Evolutionary conservation across 805 yeast species (phyloP).

Genomic region (Monosporozyma yasuniensis): DNA sequence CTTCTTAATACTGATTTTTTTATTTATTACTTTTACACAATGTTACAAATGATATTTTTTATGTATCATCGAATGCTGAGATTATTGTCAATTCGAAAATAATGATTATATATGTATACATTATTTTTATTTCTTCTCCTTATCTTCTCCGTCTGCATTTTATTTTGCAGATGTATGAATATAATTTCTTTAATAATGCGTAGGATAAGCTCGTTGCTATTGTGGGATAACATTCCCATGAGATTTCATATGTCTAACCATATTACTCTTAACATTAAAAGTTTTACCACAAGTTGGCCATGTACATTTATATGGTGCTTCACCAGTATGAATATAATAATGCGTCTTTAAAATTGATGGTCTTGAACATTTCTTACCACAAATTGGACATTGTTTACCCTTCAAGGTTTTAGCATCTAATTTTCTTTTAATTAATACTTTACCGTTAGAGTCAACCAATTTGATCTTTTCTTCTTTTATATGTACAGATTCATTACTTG

Average conservation of each 20-base stretch:
- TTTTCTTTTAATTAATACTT: background rate
- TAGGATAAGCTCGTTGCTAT: no score
- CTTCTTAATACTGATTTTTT: background rate
- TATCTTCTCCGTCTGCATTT: background rate
- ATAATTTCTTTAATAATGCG: background rate
- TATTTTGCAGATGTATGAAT: background rate
- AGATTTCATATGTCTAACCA: constrained; percentile 67
- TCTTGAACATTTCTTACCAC: constrained; percentile 70
- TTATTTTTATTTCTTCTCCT: background rate
- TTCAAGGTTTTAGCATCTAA: background rate
- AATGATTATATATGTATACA: background rate
- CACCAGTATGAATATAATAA: constrained; percentile 70
- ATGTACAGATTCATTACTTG: background rate
- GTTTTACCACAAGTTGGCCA: constrained; percentile 58
- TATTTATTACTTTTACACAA: background rate
- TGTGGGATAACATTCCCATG: constrained; percentile 34
- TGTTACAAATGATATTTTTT: background rate
- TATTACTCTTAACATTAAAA: constrained; percentile 73
- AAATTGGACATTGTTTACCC: constrained; percentile 39
- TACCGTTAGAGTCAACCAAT: background rate
- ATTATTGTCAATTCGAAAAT: background rate
- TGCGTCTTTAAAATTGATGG: constrained; percentile 79
- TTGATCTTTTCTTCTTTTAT: background rate
- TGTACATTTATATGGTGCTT: constrained; percentile 55
- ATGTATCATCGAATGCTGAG: background rate